Evolutionary conservation across 331 rosid species (phyloP).

Genomic region (Cydonia oblonga): DNA sequence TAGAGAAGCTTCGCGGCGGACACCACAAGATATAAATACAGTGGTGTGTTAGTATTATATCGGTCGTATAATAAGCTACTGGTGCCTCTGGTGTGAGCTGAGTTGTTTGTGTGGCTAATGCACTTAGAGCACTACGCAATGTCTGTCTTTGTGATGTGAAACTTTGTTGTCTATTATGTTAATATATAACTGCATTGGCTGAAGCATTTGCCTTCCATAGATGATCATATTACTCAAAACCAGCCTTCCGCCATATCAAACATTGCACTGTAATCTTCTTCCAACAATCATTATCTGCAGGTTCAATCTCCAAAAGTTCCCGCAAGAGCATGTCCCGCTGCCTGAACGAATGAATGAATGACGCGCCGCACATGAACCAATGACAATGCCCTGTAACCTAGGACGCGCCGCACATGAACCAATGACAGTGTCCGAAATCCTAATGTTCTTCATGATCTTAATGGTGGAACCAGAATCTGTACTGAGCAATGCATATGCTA

Average conservation of each 20-base stretch:
- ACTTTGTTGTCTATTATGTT: neutral
- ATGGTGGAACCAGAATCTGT: conserved; percentile 8
- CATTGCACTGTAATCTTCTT: neutral
- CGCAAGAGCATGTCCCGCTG: conserved; percentile 29
- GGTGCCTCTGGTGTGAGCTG: too few species aligned
- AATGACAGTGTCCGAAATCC: conserved; percentile 30
- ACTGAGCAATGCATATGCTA: conserved; percentile 21
- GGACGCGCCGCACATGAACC: conserved; percentile 27
- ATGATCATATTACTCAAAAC: neutral
- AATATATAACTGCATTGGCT: neutral
- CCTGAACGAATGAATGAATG: too few species aligned
- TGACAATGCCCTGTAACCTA: conserved; percentile 26
- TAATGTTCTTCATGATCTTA: conserved; percentile 34
- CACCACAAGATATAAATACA: conserved; percentile 10
- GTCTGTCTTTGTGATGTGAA: neutral
- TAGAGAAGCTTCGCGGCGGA: conserved; percentile 37
- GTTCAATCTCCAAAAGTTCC: conserved; percentile 27
- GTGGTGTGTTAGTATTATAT: too few species aligned
- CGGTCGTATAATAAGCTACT: too few species aligned
- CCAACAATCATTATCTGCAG: neutral
- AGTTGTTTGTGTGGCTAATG: too few species aligned
- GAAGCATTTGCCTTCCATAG: neutral
- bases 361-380: conserved; percentile 26
- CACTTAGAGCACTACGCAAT: neutral
- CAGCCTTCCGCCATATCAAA: neutral